These are phyloP conservation scores for Rhynchospora breviuscula DNA, from an alignment of 176 grass and related monocot genomes.

Conservation along the genomic window DNA sequence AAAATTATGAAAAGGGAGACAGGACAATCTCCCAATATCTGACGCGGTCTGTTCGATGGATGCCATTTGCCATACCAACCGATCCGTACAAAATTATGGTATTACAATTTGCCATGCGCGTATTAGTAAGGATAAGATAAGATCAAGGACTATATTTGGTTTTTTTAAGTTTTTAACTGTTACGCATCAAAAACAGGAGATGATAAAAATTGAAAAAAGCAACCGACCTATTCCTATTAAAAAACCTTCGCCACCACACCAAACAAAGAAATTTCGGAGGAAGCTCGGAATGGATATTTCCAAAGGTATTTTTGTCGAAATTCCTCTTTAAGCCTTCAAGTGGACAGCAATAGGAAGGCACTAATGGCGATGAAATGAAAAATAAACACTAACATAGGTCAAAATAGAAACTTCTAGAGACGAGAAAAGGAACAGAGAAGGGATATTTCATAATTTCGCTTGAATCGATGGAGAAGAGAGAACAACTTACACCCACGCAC, in stretches of 20 bases:
- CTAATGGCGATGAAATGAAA: neutral
- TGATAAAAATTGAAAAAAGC: neutral
- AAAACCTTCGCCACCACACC: neutral
- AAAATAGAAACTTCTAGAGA: neutral
- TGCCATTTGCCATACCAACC: neutral
- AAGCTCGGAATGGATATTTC: constrained; percentile 3
- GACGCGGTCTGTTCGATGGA: neutral
- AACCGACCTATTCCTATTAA: neutral
- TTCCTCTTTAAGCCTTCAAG: neutral
- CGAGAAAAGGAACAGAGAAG: neutral
- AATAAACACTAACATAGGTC: neutral
- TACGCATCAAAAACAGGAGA: neutral
- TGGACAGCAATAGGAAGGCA: neutral
- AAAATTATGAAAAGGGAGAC: neutral
- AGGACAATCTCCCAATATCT: neutral
- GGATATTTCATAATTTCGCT: neutral
- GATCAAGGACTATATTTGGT: neutral
- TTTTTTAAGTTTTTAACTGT: neutral
- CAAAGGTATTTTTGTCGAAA: neutral
- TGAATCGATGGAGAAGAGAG: neutral
- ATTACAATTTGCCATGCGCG: neutral
- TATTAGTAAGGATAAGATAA: neutral
- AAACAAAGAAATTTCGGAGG: neutral
- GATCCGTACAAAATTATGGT: neutral
- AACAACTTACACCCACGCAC: neutral